Conservation (phyloP, 306 rosid genomes). For the Styphnolobium japonicum region DNA sequence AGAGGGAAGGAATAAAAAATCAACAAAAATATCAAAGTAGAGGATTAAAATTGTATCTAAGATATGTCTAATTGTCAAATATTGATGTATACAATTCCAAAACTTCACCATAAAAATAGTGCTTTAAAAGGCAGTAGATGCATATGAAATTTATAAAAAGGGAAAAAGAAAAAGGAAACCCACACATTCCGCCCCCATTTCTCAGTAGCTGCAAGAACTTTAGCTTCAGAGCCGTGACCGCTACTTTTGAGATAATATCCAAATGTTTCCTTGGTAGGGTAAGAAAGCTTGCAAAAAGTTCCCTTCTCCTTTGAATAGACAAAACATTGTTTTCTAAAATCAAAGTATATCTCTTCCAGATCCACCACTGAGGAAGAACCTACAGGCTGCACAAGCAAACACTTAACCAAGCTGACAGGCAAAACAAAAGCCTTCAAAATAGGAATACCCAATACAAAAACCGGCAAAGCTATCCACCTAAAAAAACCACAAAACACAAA, state of each 20-base stretch:
- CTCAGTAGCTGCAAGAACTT: constrained; percentile 72
- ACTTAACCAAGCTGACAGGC: constrained; percentile 13
- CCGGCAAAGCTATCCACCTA: constrained; percentile 1
- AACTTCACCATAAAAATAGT: not conserved
- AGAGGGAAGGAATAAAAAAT: not conserved
- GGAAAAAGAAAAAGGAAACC: constrained; percentile 39
- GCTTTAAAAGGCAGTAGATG: not conserved
- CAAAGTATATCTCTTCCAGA: constrained; percentile 83
- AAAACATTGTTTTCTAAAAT: constrained; percentile 89
- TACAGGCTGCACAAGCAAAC: constrained; percentile 54
- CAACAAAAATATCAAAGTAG: not conserved
- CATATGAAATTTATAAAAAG: constrained; percentile 13
- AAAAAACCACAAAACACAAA: not conserved
- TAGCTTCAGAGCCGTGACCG: constrained; percentile 92
- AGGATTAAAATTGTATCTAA: not conserved
- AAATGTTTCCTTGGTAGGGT: constrained; percentile 87
- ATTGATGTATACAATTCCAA: not conserved
- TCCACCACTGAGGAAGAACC: constrained; percentile 58
- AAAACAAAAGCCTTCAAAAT: constrained; percentile 3
- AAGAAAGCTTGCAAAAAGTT: constrained; percentile 80
- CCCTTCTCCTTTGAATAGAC: constrained; percentile 72
- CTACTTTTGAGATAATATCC: constrained; percentile 76
- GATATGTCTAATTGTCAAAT: not conserved
- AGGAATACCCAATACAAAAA: too few relatives aligned
- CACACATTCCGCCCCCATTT: constrained; percentile 98